Evolutionary conservation across 2,329 filamentous ascomycete species (phyloP).

Genomic region (Ascochyta pisi): DNA sequence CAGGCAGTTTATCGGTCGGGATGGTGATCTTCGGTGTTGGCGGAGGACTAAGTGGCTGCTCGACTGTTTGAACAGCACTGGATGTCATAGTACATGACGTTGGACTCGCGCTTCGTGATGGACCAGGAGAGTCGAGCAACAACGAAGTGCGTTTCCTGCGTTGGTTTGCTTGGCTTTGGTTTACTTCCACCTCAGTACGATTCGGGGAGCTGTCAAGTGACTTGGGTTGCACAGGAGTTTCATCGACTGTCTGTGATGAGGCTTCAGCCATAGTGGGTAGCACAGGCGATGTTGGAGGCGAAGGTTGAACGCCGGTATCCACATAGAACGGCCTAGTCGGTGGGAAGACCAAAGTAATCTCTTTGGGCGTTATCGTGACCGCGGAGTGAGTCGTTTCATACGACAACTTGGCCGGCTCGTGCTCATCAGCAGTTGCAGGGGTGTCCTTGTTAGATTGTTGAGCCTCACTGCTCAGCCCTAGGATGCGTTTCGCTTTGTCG

Average conservation of each 20-base stretch:
- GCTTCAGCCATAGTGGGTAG: slow-evolving; percentile 36
- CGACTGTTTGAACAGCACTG: slow-evolving; percentile 67
- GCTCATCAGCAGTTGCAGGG: slow-evolving; percentile 27
- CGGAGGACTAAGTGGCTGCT: slow-evolving; percentile 69
- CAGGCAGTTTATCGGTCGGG: slow-evolving; percentile 44
- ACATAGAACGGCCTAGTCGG: slow-evolving; percentile 63
- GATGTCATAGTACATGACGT: slow-evolving; percentile 64
- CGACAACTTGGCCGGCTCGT: slow-evolving; percentile 32
- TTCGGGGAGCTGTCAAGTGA: slow-evolving; percentile 28
- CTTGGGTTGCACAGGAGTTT: slow-evolving; percentile 30
- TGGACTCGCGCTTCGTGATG: slow-evolving; percentile 22
- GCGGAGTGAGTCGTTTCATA: slow-evolving; percentile 33
- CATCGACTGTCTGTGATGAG: slow-evolving; percentile 33
- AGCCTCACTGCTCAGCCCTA: slow-evolving; percentile 49
- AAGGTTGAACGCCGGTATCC: slow-evolving; percentile 82
- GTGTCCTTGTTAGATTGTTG: slow-evolving; percentile 35
- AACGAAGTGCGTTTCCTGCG: slow-evolving; percentile 70
- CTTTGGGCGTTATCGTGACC: slow-evolving; percentile 32
- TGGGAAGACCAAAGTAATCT: slow-evolving; percentile 41
- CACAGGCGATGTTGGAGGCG: slow-evolving; percentile 78
- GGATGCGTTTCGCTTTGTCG: slow-evolving; percentile 55
- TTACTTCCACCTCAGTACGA: slow-evolving; percentile 67
- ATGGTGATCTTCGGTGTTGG: slow-evolving; percentile 64
- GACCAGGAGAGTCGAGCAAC: slow-evolving; percentile 18
- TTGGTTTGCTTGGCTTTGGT: slow-evolving; percentile 75